Base-by-base conservation (phyloP, 2,329 filamentous ascomycete genomes). In the Drechslera avenae region DNA sequence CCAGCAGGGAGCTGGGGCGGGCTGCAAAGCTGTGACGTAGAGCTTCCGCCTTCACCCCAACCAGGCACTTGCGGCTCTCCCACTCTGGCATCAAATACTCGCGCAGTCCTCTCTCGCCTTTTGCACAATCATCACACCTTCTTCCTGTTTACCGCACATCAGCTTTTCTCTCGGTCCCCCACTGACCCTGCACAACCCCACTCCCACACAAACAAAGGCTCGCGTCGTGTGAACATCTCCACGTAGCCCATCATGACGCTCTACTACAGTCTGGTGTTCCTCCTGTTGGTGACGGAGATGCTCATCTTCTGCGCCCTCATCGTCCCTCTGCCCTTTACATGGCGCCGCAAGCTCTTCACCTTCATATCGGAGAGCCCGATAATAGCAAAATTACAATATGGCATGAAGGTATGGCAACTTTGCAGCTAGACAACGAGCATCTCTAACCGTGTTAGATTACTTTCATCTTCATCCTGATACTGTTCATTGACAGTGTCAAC, bases 391-490 rank as follows among this genome's bases (percentile, higher is more conserved):
- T 75, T 97, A 60, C 93, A 97, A 81, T 97, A 99, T 80, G 93
- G 91, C 68, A 83, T 99, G 79, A 97, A 97, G 84, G 85, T 86
- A 75, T 21, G 71, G 13, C 4, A 37, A 19, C 13, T 10, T 1
- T 8, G 5, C 23, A 9, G 18, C 3, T 10, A n/a, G 5, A 8
- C 14, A 23, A 8, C 9, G 19, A 21, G 17, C 37, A 3, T 14
- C 7, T 43, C 62, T 71, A 42, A 68, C 41, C 4, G 6, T 3
- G 14, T 1, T 57, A 87, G 85, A 99, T 99, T 50, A 96, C 91
- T 2, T 99, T 99, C 74, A 93, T 99, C 73, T 99, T 99, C 80
- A 97, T 99, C 69, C 82, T 97, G 52, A 96, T 99, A 60, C 87
- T 99, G 60, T 99, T 99, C 79, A 85, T 97, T 68, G 94, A 99